Evolutionary conservation across 192 early-diverging fungal genomes (phyloP).

Genomic region (Phycomyces nitens): DNA sequence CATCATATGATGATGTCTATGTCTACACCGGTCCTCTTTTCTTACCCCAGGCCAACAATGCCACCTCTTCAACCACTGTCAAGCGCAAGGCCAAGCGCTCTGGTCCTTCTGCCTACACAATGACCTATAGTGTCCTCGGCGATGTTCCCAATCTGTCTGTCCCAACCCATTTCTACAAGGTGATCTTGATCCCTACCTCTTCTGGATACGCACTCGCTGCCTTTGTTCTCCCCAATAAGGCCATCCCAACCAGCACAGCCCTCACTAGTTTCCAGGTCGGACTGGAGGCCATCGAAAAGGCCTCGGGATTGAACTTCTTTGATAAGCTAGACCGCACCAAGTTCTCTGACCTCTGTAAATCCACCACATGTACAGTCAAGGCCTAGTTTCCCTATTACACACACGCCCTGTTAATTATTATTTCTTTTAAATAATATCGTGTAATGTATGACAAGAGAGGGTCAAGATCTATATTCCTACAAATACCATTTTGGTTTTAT

Average conservation of each 20-base stretch:
- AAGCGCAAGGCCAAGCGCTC: not conserved
- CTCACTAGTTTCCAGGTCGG: conserved; percentile 64
- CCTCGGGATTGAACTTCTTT: conserved; percentile 66
- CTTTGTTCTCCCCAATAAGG: conserved; percentile 83
- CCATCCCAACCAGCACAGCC: conserved; percentile 56
- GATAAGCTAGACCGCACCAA: conserved; percentile 7
- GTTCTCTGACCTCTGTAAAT: conserved; percentile 15
- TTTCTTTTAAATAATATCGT: not conserved
- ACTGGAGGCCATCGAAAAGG: conserved; percentile 65
- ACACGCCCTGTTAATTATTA: not conserved
- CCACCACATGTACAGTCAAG: conserved; percentile 13
- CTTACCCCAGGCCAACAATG: conserved; percentile 37
- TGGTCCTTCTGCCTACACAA: not conserved
- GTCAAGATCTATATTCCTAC: not conserved
- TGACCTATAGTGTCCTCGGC: conserved; percentile 21
- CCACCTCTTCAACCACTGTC: too few species aligned
- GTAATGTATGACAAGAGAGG: too few species aligned
- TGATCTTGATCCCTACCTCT: conserved; percentile 27
- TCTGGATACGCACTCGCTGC: conserved; percentile 47
- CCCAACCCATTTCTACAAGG: conserved; percentile 64
- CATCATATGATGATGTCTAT: conserved; percentile 49
- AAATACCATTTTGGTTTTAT: not conserved
- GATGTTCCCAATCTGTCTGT: conserved; percentile 46
- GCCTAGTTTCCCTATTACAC: not conserved
- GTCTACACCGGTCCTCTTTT: conserved; percentile 58